phyloP scores from a whole-genome alignment of 2,329 filamentous ascomycete genomes.

The Aspergillus sp. region DNA sequence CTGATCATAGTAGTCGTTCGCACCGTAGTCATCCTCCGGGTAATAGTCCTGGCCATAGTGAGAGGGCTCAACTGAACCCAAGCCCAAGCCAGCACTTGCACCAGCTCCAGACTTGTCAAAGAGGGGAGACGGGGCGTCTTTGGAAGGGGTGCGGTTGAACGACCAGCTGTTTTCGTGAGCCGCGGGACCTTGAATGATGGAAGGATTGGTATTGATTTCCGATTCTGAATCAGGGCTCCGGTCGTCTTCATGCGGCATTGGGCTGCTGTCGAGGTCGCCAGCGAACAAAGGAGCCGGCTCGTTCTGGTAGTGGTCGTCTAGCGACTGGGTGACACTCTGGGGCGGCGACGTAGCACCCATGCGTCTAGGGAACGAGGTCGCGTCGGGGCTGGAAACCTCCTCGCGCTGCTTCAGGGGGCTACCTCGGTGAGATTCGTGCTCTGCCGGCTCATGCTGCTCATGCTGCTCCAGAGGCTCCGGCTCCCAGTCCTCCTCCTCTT shows the following conservation, averaged over 20 bases:
- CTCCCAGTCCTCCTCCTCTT: slow-evolving; percentile 29
- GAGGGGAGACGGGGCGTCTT: slow-evolving; percentile 37
- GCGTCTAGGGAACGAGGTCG: slow-evolving; percentile 41
- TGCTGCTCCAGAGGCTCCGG: slow-evolving; percentile 25
- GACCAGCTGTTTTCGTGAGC: slow-evolving; percentile 55
- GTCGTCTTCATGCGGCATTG: slow-evolving; percentile 15
- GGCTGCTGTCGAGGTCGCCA: slow-evolving; percentile 71
- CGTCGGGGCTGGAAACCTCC: slow-evolving; percentile 38
- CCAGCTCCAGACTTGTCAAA: slow-evolving; percentile 42
- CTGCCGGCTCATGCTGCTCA: slow-evolving; percentile 17
- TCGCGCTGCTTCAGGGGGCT: slow-evolving; percentile 51
- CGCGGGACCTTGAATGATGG: slow-evolving; percentile 71
- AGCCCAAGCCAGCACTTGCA: slow-evolving; percentile 54
- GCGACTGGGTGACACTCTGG: slow-evolving; percentile 56
- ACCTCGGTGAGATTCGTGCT: slow-evolving; percentile 36
- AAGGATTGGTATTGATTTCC: slow-evolving; percentile 82
- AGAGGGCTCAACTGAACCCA: slow-evolving; percentile 57
- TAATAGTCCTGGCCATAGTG: slow-evolving; percentile 64
- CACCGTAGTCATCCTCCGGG: slow-evolving; percentile 43
- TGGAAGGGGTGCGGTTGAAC: slow-evolving; percentile 56
- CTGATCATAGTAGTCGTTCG: slow-evolving; percentile 40
- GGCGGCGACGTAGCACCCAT: slow-evolving; percentile 53
- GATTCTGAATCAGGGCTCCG: slow-evolving; percentile 50
- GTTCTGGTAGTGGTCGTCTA: slow-evolving; percentile 38
- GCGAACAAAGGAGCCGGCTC: slow-evolving; percentile 62